Base-by-base conservation (phyloP, 2,329 filamentous ascomycete genomes). In the Pseudogymnoascus sp. region DNA sequence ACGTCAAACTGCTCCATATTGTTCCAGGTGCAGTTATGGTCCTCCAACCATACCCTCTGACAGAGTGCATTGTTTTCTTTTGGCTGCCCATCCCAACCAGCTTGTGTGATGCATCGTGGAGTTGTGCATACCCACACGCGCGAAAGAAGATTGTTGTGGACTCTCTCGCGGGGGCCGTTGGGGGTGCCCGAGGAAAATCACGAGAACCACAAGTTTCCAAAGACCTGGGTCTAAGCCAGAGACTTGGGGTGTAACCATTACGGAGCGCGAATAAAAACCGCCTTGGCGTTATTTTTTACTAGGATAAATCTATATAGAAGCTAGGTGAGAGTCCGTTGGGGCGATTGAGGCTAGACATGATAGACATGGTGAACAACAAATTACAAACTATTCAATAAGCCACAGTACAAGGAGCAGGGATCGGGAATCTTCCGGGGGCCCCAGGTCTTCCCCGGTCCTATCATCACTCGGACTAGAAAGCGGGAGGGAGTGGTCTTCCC, bases 101-200 rank as follows among this genome's bases (percentile, higher is more conserved):
- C n/a, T 56, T 56, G 50, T 56, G 50, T 56, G 50, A 56, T 56
- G 50, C 50, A 33, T 56, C 5, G 50, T 33, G 50, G 50, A 7
- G 29, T 21, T 33, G 50, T 56, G 50, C 50, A 56, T 56, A 33
- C 16, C 8, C 50, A 56, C 47, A 56, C 26, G 6, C 47, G 33
- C 13, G 6, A 4, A 33, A 21, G n/a, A 33, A 56, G 29, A 56
- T 56, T 56, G 16, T 33, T 33, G n/a, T 33, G 29, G 50, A 21
- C 3, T 56, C 10, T 56, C 26, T 53, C n/a, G 13, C 19, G 50
- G 29, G 29, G 29, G 29, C n/a, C 14, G 29, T 13, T 56, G 16
- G 29, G 33, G 50, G 21, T 19, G 29, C 10, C 33, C 16, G 26
- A 26, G 26, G 16, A 31, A 10, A 53, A 19, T 53, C 24, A 31